Evolutionary conservation across 2,329 filamentous ascomycete genomes (phyloP).

Genomic region (Akanthomyces lecanii): DNA sequence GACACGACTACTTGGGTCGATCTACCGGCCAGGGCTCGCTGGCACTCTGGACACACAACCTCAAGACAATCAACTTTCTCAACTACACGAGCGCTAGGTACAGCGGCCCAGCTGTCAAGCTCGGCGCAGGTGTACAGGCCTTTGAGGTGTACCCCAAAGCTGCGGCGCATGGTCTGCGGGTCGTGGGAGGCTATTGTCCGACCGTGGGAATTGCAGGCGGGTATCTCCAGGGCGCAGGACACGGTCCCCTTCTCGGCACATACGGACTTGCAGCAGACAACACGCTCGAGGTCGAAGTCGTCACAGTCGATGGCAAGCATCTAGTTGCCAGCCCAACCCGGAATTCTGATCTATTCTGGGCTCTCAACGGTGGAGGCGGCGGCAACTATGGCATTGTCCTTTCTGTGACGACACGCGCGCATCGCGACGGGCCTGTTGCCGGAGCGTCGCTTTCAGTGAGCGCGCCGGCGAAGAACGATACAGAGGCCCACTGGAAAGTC

Average conservation of each 20-base stretch:
- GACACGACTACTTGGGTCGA: slow-evolving; percentile 30
- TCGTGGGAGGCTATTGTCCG: slow-evolving; percentile 51
- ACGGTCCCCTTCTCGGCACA: slow-evolving; percentile 47
- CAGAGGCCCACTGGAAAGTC: slow-evolving; percentile 21
- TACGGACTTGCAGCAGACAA: slow-evolving; percentile 59
- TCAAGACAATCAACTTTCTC: slow-evolving; percentile 39
- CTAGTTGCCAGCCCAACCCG: slow-evolving; percentile 42
- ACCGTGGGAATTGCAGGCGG: slow-evolving; percentile 57
- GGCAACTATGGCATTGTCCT: slow-evolving; percentile 56
- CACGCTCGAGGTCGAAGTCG: slow-evolving; percentile 50
- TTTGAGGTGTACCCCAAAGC: slow-evolving; percentile 44
- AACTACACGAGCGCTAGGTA: slow-evolving; percentile 33
- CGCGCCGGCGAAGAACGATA: slow-evolving; percentile 31
- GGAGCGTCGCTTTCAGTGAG: slow-evolving; percentile 37
- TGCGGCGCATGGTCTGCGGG: slow-evolving; percentile 39
- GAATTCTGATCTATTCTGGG: slow-evolving; percentile 61
- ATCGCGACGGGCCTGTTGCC: slow-evolving; percentile 28
- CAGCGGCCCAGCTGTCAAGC: slow-evolving; percentile 46
- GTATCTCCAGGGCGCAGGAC: slow-evolving; percentile 58
- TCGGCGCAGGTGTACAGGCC: slow-evolving; percentile 51
- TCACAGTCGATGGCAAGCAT: slow-evolving; percentile 47
- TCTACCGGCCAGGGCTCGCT: slow-evolving; percentile 39
- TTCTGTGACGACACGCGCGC: slow-evolving; percentile 41
- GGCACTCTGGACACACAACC: slow-evolving; percentile 35
- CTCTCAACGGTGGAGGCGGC: slow-evolving; percentile 54